phyloP scores from a whole-genome alignment of 257 asterid species.

The Datura wrightii region DNA sequence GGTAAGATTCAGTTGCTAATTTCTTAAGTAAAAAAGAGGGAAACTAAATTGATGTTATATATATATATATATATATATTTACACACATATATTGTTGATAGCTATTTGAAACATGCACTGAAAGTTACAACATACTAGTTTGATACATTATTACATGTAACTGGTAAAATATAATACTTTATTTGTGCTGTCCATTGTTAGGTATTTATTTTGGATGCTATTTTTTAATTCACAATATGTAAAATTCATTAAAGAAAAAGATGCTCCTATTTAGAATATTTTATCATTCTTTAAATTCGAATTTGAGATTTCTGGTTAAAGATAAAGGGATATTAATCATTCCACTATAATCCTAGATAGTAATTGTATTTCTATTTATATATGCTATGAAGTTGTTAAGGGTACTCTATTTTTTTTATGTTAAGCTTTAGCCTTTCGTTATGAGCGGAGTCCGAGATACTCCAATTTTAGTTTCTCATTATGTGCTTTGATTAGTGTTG shows the following conservation, averaged over 20 bases:
- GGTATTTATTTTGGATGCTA: background rate
- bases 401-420: background rate
- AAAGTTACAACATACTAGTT: slow-evolving; percentile 32
- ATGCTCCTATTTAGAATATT: background rate
- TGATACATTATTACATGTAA: background rate
- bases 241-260: too few species aligned
- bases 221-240: background rate
- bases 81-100: slow-evolving; percentile 13
- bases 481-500: background rate
- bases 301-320: background rate
- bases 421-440: too few species aligned
- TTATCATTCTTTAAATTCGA: background rate
- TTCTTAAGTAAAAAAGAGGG: slow-evolving; percentile 28
- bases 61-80: too few species aligned
- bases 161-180: background rate
- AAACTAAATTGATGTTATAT: slow-evolving; percentile 34
- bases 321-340: background rate
- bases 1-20: slow-evolving; percentile 26
- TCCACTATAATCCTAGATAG: background rate
- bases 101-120: slow-evolving; percentile 26
- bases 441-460: too few species aligned
- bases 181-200: background rate
- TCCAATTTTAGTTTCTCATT: background rate
- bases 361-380: background rate
- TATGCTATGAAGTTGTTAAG: background rate